These are phyloP conservation scores for Daedalea quercina DNA, from an alignment of 768 basidiomycete genomes.

Conservation along the genomic window DNA sequence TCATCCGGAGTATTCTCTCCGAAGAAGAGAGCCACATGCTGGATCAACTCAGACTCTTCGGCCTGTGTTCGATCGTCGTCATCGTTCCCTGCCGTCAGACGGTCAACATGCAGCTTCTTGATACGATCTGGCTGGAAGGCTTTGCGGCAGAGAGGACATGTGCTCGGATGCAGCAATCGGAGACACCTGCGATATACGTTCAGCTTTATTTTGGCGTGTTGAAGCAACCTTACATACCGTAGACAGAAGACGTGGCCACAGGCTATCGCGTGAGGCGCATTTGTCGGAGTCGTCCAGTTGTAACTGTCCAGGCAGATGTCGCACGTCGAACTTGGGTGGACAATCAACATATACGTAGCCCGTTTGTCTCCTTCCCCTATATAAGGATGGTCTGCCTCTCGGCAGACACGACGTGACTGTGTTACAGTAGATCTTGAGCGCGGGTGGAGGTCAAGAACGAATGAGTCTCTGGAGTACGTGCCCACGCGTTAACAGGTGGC, in stretches of 20 bases:
- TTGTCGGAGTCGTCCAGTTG: slow-evolving; percentile 40
- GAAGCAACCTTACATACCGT: slow-evolving; percentile 35
- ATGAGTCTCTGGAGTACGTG: too few species aligned
- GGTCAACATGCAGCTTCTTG: slow-evolving; percentile 64
- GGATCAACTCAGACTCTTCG: slow-evolving; percentile 22
- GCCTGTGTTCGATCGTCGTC: slow-evolving; percentile 1
- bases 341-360: slow-evolving; percentile 44
- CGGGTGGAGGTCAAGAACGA: too few species aligned
- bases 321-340: slow-evolving; percentile 66
- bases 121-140: slow-evolving; percentile 46
- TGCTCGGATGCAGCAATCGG: slow-evolving; percentile 38
- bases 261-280: slow-evolving; percentile 62
- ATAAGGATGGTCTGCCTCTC: too few species aligned
- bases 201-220: background rate
- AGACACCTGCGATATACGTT: slow-evolving; percentile 40
- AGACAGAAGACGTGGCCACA: slow-evolving; percentile 77
- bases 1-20: slow-evolving; percentile 24
- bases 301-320: slow-evolving; percentile 72
- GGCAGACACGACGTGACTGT: background rate
- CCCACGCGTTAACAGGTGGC: too few species aligned
- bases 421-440: too few species aligned
- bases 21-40: slow-evolving; percentile 29
- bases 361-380: too few species aligned
- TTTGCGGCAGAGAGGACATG: slow-evolving; percentile 66
- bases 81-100: slow-evolving; percentile 6